These are phyloP conservation scores for Hypoxylon intermedium DNA, from an alignment of 495 filamentous ascomycete species.

Conservation along the genomic window DNA sequence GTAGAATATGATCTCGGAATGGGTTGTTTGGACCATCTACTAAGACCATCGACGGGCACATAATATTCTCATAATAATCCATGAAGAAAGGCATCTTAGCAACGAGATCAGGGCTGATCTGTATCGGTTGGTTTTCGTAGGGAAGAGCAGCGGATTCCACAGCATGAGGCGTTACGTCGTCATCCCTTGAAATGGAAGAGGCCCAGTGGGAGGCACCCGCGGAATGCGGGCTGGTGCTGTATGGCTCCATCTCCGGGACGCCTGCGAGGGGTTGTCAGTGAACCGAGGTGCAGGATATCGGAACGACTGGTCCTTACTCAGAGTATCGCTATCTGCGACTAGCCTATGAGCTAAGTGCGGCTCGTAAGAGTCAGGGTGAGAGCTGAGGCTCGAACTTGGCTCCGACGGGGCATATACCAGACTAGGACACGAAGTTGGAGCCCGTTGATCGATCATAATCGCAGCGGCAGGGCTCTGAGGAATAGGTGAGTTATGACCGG, in stretches of 20 bases:
- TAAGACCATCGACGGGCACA: slow-evolving; percentile 88
- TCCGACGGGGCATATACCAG: slow-evolving; percentile 57
- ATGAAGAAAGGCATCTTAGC: slow-evolving; percentile 68
- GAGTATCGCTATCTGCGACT: slow-evolving; percentile 53
- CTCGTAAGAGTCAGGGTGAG: slow-evolving; percentile 54
- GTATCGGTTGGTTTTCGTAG: slow-evolving; percentile 46
- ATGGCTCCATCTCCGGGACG: slow-evolving; percentile 55
- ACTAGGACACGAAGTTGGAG: slow-evolving; percentile 60
- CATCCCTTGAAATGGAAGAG: slow-evolving; percentile 48
- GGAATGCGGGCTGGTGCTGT: slow-evolving; percentile 54
- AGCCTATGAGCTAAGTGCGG: slow-evolving; percentile 54
- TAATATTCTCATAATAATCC: slow-evolving; percentile 84
- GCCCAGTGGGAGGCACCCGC: slow-evolving; percentile 51
- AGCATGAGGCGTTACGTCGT: slow-evolving; percentile 48
- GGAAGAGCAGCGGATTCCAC: slow-evolving; percentile 38
- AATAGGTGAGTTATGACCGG: slow-evolving; percentile 53
- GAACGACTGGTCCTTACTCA: slow-evolving; percentile 51
- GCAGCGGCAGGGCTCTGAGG: slow-evolving; percentile 60
- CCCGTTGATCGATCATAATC: slow-evolving; percentile 59
- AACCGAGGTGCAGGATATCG: slow-evolving; percentile 39
- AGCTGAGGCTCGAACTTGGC: slow-evolving; percentile 55
- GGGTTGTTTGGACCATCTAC: slow-evolving; percentile 87
- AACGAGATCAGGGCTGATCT: slow-evolving; percentile 60
- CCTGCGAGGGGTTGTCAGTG: slow-evolving; percentile 46
- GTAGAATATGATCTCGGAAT: slow-evolving; percentile 83